Percentiles rank a stretch among this genome's conserved stretches.
phyloP scores from a whole-genome alignment of 2,329 filamentous ascomycete genomes.

The Rutstroemia sydowiana region DNA sequence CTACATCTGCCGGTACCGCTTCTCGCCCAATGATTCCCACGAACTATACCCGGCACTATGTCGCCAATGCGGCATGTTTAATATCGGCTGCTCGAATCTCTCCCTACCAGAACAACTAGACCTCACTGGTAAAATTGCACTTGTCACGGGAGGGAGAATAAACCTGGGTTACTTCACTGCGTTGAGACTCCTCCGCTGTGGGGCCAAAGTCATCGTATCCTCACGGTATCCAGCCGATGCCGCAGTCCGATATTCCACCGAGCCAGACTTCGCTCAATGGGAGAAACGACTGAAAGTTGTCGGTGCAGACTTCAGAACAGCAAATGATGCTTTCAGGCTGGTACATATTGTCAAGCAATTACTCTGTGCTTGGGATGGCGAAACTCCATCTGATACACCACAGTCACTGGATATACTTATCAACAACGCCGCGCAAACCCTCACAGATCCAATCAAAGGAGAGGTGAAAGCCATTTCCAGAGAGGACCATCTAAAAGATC shows the following conservation, averaged over 20 bases:
- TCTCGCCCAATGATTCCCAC: too few species aligned
- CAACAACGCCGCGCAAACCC: constrained; percentile 18
- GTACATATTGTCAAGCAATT: neutral
- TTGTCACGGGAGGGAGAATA: constrained; percentile 15
- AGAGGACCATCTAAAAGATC: constrained; percentile 3
- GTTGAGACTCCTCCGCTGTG: constrained; percentile 13
- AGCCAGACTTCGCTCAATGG: constrained; percentile 10
- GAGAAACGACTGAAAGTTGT: constrained; percentile 6
- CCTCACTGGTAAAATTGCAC: too few species aligned
- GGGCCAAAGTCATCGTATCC: constrained; percentile 15
- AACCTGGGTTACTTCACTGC: constrained; percentile 15
- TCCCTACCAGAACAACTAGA: too few species aligned
- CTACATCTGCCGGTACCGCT: too few species aligned
- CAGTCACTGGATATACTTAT: constrained; percentile 18
- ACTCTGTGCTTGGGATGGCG: neutral
- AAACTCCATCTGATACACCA: too few species aligned
- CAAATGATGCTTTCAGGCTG: constrained; percentile 1
- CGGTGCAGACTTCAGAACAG: constrained; percentile 5
- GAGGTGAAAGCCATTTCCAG: constrained; percentile 9
- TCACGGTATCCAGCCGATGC: constrained; percentile 16
- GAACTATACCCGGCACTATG: too few species aligned
- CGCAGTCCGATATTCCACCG: constrained; percentile 9
- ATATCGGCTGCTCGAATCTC: too few species aligned
- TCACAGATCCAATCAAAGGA: constrained; percentile 13
- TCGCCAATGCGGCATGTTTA: too few species aligned